These are phyloP conservation scores for Lodderomyces beijingensis DNA, from an alignment of 1,139 yeast genomes.

Conservation along the genomic window DNA sequence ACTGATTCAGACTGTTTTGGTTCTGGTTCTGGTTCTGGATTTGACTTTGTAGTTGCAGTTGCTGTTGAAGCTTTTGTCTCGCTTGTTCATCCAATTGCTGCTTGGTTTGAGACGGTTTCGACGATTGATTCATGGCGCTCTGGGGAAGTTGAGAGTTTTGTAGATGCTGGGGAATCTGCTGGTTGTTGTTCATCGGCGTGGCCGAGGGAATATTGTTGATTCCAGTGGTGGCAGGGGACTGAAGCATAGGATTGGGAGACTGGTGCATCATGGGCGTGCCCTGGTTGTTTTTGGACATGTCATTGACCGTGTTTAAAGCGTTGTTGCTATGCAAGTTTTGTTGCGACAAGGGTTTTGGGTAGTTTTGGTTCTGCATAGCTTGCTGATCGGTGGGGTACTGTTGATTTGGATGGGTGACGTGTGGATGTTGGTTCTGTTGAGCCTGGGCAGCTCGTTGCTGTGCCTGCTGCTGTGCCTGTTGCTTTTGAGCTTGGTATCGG, in stretches of 20 bases:
- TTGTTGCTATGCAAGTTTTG: slow-evolving; percentile 5
- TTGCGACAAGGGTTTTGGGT: slow-evolving; percentile 10
- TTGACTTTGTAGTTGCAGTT: too few species aligned
- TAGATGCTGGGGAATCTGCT: slow-evolving; percentile 3
- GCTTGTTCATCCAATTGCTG: slow-evolving; percentile 7
- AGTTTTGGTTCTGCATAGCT: slow-evolving; percentile 6
- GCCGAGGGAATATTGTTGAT: slow-evolving; percentile 10
- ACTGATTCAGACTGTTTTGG: slow-evolving; percentile 3
- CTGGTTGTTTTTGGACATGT: slow-evolving; percentile 3
- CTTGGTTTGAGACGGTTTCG: slow-evolving; percentile 6
- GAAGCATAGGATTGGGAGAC: slow-evolving; percentile 10
- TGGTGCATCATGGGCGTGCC: slow-evolving; percentile 10
- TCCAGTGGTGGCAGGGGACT: slow-evolving; percentile 10
- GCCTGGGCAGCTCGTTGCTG: slow-evolving; percentile 13
- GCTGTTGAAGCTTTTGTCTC: slow-evolving; percentile 7
- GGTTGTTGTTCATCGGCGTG: slow-evolving; percentile 5
- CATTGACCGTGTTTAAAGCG: neutral
- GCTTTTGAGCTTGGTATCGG: slow-evolving; percentile 40
- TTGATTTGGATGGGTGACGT: neutral
- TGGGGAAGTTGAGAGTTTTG: neutral
- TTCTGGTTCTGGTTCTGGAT: slow-evolving; percentile 3
- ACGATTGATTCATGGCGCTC: neutral
- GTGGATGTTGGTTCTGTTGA: slow-evolving; percentile 7
- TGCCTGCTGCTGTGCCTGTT: slow-evolving; percentile 15
- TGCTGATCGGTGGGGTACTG: slow-evolving; percentile 9